Conservation (phyloP, 2,329 filamentous ascomycete species). For the Torrubiella hemipterigena region DNA sequence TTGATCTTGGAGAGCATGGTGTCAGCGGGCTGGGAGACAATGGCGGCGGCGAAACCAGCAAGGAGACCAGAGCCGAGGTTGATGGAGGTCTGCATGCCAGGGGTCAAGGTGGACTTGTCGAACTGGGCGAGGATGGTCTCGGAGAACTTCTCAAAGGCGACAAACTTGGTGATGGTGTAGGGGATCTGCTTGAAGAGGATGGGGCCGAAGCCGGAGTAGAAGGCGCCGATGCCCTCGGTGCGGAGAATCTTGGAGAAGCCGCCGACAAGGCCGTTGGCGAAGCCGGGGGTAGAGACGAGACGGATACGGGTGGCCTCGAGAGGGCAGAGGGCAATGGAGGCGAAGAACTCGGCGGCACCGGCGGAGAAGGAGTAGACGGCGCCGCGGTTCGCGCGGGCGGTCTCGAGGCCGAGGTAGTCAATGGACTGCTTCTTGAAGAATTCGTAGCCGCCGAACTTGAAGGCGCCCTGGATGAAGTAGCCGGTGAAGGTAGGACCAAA, state of each 20-base stretch:
- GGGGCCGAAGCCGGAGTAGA: slow-evolving; percentile 76
- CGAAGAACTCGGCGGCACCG: slow-evolving; percentile 48
- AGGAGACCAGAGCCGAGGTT: slow-evolving; percentile 53
- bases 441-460: slow-evolving; percentile 85
- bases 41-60: slow-evolving; percentile 68
- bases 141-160: slow-evolving; percentile 81
- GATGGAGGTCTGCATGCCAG: slow-evolving; percentile 61
- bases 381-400: slow-evolving; percentile 59
- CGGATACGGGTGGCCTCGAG: slow-evolving; percentile 81
- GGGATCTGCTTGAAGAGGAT: slow-evolving; percentile 63
- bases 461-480: slow-evolving; percentile 79
- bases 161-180: slow-evolving; percentile 93
- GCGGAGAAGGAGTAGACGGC: slow-evolving; percentile 60
- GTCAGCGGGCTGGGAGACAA: slow-evolving; percentile 82
- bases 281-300: slow-evolving; percentile 70
- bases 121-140: slow-evolving; percentile 57
- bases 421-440: slow-evolving; percentile 83
- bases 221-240: slow-evolving; percentile 64
- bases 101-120: slow-evolving; percentile 60
- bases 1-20: slow-evolving; percentile 95
- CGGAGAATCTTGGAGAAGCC: slow-evolving; percentile 67
- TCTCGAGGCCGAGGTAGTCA: slow-evolving; percentile 60
- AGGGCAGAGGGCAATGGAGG: slow-evolving; percentile 68
- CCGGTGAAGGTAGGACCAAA: slow-evolving; percentile 68
- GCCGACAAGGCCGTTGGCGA: slow-evolving; percentile 59